Evolutionary conservation across 768 basidiomycete genomes (phyloP), one percentile per base, ranked within the genome.

Genomic region (Astraeus odoratus): DNA sequence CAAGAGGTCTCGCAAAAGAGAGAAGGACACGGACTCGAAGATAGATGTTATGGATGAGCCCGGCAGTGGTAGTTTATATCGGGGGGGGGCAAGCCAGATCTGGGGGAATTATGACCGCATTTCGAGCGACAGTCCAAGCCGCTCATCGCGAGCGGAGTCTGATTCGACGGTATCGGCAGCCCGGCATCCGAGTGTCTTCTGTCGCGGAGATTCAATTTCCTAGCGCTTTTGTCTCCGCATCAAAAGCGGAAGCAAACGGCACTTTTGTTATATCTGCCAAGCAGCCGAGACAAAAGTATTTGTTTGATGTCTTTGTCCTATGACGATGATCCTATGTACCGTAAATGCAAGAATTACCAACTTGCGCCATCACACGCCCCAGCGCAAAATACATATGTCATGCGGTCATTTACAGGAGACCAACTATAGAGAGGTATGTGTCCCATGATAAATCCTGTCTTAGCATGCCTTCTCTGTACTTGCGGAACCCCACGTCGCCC

Each of bases 41-140:
- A n/a, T n/a, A n/a, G n/a, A n/a, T n/a, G n/a, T n/a, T n/a, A n/a
- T n/a, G n/a, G n/a, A n/a, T n/a, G n/a, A n/a, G n/a, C n/a, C n/a
- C n/a, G n/a, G n/a, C n/a, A n/a, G n/a, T 29, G 33, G 40, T 37
- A 27, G 18, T 31, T 42, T 22, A 39, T 40, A 47, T 25, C 34
- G 18, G 45, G 42, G 43, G 44, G 47, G 26, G 45, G 15, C 27
- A 15, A 42, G 16, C 29, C 30, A 42, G 30, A 42, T 42, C 30
- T 24, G 10, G 24, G 7, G 22, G n/a, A 39, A 22, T 39, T 24
- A 3, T n/a, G n/a, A 2, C 39, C n/a, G 25, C 19, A 6, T 23
- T 15, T 22, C 22, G 2, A 39, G n/a, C 4, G n/a, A 31, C n/a
- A n/a, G 30, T 12, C 10, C 30, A 5, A 12, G 27, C 24, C 20